A percentile compares a stretch with the other conserved stretches of the same genome.
Conservation (phyloP, 2,329 filamentous ascomycete species). For the Monosporascus cannonballus region DNA sequence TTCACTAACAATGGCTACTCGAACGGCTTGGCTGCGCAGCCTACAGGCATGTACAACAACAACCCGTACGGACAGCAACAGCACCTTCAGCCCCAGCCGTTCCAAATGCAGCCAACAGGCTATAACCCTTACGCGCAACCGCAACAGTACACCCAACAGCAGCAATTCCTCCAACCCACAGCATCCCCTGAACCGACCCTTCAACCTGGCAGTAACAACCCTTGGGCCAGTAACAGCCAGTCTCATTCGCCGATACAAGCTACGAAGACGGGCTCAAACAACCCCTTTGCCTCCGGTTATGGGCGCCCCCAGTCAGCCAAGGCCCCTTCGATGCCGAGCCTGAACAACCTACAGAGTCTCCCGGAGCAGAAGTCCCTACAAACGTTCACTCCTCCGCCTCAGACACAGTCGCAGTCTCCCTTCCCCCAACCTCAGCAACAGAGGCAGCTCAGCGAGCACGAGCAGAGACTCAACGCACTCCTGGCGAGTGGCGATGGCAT, state of each 20-base stretch:
- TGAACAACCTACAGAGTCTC: constrained; percentile 55
- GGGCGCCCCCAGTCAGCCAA: constrained; percentile 54
- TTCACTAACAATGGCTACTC: constrained; percentile 61
- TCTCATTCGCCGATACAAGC: constrained; percentile 63
- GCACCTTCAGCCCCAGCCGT: constrained; percentile 31
- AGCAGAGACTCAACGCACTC: constrained; percentile 77
- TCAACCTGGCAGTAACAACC: constrained; percentile 86
- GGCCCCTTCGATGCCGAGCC: constrained; percentile 56
- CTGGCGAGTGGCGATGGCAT: constrained; percentile 84
- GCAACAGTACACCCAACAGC: constrained; percentile 28
- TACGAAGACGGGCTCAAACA: constrained; percentile 92
- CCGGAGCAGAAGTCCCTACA: constrained; percentile 79
- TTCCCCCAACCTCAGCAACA: constrained; percentile 42
- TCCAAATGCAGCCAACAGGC: constrained; percentile 46
- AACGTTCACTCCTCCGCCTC: constrained; percentile 33
- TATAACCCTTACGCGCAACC: constrained; percentile 50
- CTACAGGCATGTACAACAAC: constrained; percentile 55
- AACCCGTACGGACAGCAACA: constrained; percentile 57
- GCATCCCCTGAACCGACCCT: constrained; percentile 52
- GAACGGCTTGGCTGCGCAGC: constrained; percentile 63
- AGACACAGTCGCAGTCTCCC: constrained; percentile 28
- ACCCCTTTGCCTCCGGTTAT: constrained; percentile 82
- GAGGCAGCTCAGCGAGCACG: constrained; percentile 55
- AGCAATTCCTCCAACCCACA: constrained; percentile 39
- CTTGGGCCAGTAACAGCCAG: constrained; percentile 66